phyloP scores from a whole-genome alignment of 352 stramenopile species.

The Lagenidium sp. region DNA sequence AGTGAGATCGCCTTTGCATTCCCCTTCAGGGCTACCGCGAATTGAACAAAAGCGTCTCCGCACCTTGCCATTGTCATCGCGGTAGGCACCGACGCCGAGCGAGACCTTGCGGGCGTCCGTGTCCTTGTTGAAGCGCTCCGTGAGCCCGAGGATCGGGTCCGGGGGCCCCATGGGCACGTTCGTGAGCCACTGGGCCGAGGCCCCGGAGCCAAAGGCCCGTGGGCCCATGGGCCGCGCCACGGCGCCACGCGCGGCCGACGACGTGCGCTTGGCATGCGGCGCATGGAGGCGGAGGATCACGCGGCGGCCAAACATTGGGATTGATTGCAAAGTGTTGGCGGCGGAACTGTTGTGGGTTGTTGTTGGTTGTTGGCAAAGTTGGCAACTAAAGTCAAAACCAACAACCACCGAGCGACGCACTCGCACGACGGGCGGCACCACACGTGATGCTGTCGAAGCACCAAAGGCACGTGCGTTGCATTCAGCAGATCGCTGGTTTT shows the following conservation, averaged over 20 bases:
- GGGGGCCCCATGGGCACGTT: constrained; percentile 91
- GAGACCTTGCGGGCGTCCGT: constrained; percentile 92
- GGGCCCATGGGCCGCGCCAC: constrained; percentile 9
- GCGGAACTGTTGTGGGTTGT: neutral
- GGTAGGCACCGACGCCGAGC: constrained; percentile 98
- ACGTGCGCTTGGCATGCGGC: constrained; percentile 7
- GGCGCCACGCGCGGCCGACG: constrained; percentile 12
- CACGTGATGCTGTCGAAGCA: no score
- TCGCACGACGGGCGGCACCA: no score
- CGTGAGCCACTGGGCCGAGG: constrained; percentile 52
- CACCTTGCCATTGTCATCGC: constrained; percentile 88
- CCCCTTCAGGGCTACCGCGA: no score
- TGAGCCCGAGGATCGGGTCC: constrained; percentile 97
- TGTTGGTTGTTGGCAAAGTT: constrained; percentile 5
- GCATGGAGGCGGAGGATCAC: constrained; percentile 6
- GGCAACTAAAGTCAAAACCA: no score
- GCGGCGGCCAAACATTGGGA: constrained; percentile 3
- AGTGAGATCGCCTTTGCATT: neutral
- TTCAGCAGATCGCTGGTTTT: no score
- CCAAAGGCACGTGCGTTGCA: no score
- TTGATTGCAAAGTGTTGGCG: constrained; percentile 5
- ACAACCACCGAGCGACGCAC: no score
- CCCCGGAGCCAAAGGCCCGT: constrained; percentile 35
- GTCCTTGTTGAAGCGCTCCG: constrained; percentile 90
- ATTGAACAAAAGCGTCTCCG: neutral